Conservation (phyloP, 441 rosid species). For the Populus hybrid region DNA sequence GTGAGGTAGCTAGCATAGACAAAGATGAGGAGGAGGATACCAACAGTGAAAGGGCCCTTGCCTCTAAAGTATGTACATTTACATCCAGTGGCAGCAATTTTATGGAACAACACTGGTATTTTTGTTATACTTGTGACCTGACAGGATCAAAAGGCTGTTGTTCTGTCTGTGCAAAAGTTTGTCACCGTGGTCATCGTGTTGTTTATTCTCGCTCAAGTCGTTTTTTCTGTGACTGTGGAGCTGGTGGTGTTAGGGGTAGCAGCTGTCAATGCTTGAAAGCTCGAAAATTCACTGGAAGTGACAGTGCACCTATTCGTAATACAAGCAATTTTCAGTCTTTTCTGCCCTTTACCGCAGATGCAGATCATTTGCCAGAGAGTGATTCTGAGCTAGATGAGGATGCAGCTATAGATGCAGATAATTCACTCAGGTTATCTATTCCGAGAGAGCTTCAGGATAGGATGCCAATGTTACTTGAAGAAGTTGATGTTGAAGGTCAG, state of each 20-base stretch:
- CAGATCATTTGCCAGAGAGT: constrained; percentile 88
- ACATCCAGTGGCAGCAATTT: constrained; percentile 99
- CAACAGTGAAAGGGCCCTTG: constrained; percentile 91
- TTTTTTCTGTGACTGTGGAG: constrained; percentile 99
- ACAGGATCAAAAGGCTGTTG: constrained; percentile 99
- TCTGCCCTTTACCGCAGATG: constrained; percentile 81
- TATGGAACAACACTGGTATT: constrained; percentile 99
- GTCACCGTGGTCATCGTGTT: constrained; percentile 99
- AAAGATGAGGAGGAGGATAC: constrained; percentile 98
- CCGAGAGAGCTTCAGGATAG: constrained; percentile 76
- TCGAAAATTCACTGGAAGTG: constrained; percentile 81
- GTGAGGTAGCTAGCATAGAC: constrained; percentile 98
- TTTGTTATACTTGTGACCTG: constrained; percentile 99
- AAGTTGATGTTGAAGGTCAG: constrained; percentile 78
- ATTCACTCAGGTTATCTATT: constrained; percentile 54
- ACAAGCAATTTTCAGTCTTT: constrained; percentile 74
- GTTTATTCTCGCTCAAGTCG: constrained; percentile 99
- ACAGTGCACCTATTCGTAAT: constrained; percentile 50
- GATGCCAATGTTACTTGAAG: constrained; percentile 68
- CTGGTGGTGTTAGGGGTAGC: constrained; percentile 99
- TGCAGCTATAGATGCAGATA: constrained; percentile 56
- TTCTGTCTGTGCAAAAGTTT: constrained; percentile 99
- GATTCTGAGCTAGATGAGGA: constrained; percentile 98
- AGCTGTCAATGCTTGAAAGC: constrained; percentile 99
- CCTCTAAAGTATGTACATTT: constrained; percentile 98